These are phyloP conservation scores for Cladorrhinum samala DNA, from an alignment of 495 filamentous ascomycete genomes.

Conservation along the genomic window DNA sequence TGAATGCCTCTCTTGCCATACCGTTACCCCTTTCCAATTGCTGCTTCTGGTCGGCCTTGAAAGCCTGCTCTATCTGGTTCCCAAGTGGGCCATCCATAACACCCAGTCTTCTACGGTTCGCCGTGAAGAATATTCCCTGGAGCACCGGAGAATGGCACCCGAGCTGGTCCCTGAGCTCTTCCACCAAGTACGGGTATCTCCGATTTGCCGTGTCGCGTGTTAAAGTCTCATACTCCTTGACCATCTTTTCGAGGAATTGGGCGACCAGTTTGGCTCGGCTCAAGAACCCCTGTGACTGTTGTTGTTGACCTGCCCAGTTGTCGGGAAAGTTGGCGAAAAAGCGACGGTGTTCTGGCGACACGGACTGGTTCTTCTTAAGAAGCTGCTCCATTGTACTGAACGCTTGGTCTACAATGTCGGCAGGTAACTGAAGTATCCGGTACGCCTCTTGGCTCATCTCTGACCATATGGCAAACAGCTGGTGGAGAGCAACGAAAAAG, in stretches of 20 bases:
- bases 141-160: constrained; percentile 49
- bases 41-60: constrained; percentile 28
- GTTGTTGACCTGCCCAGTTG: constrained; percentile 19
- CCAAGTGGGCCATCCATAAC: constrained; percentile 24
- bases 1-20: neutral
- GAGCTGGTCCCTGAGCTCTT: constrained; percentile 50
- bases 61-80: constrained; percentile 30
- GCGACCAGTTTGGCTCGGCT: too few species aligned
- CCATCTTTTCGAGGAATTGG: constrained; percentile 30
- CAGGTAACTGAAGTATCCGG: constrained; percentile 1
- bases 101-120: constrained; percentile 39
- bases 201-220: neutral
- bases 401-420: constrained; percentile 21
- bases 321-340: constrained; percentile 52
- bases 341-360: constrained; percentile 32
- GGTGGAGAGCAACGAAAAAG: constrained; percentile 63
- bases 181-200: constrained; percentile 53
- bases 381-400: constrained; percentile 34
- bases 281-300: neutral
- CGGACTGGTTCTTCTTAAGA: constrained; percentile 34
- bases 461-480: constrained; percentile 55
- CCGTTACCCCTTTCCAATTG: neutral
- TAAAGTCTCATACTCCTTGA: constrained; percentile 15
- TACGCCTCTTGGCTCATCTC: constrained; percentile 6
- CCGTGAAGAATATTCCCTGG: constrained; percentile 54